Conservation (phyloP, 2,329 filamentous ascomycete species). For the Cercospora sp. region DNA sequence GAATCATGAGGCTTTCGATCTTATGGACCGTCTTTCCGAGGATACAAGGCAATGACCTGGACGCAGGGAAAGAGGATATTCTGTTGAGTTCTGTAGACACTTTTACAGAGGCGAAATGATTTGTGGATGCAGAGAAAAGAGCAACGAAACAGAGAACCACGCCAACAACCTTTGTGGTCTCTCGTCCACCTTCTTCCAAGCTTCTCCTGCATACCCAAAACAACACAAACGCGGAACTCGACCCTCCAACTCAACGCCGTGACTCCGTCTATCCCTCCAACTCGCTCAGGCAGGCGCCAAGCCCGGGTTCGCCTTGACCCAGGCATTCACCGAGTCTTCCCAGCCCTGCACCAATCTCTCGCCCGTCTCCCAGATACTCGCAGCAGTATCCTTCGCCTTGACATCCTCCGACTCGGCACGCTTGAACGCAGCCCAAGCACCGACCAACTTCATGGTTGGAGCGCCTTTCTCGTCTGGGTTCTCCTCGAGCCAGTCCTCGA, state of each 20-base stretch:
- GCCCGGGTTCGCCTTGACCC: not conserved
- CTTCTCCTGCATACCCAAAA: too few relatives aligned
- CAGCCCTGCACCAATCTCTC: not conserved
- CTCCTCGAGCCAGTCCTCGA: not conserved
- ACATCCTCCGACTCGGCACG: not conserved
- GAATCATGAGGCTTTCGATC: constrained; percentile 47
- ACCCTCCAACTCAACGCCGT: too few relatives aligned
- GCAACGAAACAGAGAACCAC: too few relatives aligned
- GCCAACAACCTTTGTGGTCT: too few relatives aligned
- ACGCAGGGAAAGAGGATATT: too few relatives aligned
- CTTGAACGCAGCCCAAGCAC: not conserved
- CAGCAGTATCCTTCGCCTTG: not conserved
- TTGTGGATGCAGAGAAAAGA: too few relatives aligned
- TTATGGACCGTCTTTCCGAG: constrained; percentile 44
- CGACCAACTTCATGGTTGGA: not conserved
- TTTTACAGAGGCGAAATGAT: not conserved
- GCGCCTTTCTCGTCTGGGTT: not conserved
- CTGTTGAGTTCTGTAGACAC: not conserved
- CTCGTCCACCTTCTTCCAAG: too few relatives aligned
- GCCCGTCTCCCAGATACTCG: not conserved
- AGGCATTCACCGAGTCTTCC: not conserved
- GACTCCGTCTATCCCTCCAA: too few relatives aligned
- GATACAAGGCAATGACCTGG: not conserved
- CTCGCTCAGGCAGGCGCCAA: not conserved
- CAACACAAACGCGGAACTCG: too few relatives aligned